Percentiles rank a stretch among this genome's conserved stretches.
phyloP scores from a whole-genome alignment of 2,329 filamentous ascomycete genomes.

The Lasiodiplodia hormozganensis region DNA sequence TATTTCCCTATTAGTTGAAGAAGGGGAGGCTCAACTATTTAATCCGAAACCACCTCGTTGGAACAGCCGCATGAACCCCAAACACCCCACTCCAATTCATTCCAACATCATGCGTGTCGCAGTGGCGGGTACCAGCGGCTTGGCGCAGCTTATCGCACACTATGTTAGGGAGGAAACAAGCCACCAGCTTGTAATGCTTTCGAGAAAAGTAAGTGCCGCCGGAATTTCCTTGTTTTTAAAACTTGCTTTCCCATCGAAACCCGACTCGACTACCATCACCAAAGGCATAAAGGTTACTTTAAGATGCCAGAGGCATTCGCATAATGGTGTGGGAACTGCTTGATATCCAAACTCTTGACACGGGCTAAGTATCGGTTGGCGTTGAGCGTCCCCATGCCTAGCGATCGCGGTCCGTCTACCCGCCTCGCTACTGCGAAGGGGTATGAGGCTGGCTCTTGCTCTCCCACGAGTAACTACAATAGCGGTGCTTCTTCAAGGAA shows the following conservation, averaged over 20 bases:
- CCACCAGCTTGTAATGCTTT: constrained; percentile 74
- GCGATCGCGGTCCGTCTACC: neutral
- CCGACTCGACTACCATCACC: neutral
- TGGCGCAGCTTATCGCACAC: constrained; percentile 64
- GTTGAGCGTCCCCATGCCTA: neutral
- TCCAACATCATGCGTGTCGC: constrained; percentile 64
- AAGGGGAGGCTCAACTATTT: constrained; percentile 16
- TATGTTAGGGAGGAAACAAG: constrained; percentile 67
- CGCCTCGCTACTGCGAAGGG: neutral
- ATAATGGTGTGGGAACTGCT: neutral
- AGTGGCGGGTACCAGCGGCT: constrained; percentile 66
- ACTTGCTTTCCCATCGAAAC: neutral
- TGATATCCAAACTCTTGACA: neutral
- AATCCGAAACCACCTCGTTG: constrained; percentile 12
- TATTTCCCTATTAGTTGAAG: neutral
- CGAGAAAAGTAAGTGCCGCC: constrained; percentile 61
- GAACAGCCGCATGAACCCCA: neutral
- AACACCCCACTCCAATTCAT: constrained; percentile 20
- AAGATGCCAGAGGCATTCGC: neutral
- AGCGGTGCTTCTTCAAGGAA: neutral
- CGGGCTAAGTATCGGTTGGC: neutral
- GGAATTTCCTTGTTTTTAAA: neutral
- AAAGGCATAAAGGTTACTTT: neutral
- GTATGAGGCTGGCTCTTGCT: neutral
- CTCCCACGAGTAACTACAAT: neutral